Base-by-base conservation (phyloP, 495 filamentous ascomycete species). In the Hypoxylon cercidicola region DNA sequence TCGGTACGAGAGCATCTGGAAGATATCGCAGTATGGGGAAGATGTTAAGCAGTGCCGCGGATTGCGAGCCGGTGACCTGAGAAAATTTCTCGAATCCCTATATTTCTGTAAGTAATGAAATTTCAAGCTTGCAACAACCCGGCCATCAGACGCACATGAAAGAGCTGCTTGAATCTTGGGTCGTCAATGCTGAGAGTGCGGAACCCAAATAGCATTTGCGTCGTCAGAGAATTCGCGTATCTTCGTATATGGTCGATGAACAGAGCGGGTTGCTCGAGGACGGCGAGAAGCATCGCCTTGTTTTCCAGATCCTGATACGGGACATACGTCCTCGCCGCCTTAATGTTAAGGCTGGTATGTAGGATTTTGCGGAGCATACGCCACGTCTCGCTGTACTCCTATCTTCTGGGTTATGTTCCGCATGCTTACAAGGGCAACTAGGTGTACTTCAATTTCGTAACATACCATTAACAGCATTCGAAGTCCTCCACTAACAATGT, bases 141-240 rank as follows among this genome's bases (percentile, higher is more conserved):
- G 3, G 19, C 53, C 9, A 16, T 21, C 15, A 18, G 9, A 19
- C 63, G 5, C 50, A 70, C 68, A 44, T 84, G 74, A 58, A 84
- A 85, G 6, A 86, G 73, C 60, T 85, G 82, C 66, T 74, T 72
- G 66, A 86, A 73, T 40, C 82, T 83, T 12, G 74, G 59, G 53
- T 87, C 82, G 13, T 86, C 76, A 55, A 78, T 78, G 4, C 72
- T 77, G 0, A 76, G 64, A 4, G 78, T 80, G 12, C 84, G 77
- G 71, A 77, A 85, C 34, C 84, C 84, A 56, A 81, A 87, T 6
- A 84, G 74, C 81, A 86, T 85, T 20, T 78, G 81, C 7, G 83
- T 86, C 4, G 82, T 82, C n/a, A 86, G 70, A 4, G 83, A 76
- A 58, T 81, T 82, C 16, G 82, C 77, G 67, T 83, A 87, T 41